Evolutionary conservation across 495 filamentous ascomycete genomes (phyloP), one percentile per base, ranked within the genome.

Genomic region (Xylaria longipes): DNA sequence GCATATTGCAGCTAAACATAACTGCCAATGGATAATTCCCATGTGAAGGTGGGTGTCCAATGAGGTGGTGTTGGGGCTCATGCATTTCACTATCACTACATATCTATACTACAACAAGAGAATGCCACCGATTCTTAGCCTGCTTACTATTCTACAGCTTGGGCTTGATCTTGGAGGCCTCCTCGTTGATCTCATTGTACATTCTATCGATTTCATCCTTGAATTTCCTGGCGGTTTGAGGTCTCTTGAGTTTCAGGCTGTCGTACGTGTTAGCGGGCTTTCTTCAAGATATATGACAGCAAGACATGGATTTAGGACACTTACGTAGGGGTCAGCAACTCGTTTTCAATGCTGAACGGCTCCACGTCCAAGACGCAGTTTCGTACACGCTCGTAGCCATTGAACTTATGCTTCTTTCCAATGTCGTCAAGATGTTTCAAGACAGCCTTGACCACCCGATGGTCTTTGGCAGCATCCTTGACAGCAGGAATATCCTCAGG

Each of bases 241-340:
- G 93, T 27, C 96, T 90, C 88, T 99, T 99, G 76, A 98, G 87
- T 83, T 99, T 99, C 61, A 99, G 83, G 58, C 95, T 98, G 64
- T 71, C 54, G 37, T 56, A 45, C 15, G 33, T 50, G 77, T 87
- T 78, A 87, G 83, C 74, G 78, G 79, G 43, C 54, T 17, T 12
- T 29, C 5, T 41, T 25, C 20, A 15, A 7, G 43, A 61, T n/a
- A 7, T 41, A 20, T 52, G 72, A 48, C 22, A 35, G 20, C 46
- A 25, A 2, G 29, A 31, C 46, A 7, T n/a, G 11, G 46, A 43
- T 37, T n/a, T 15, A 5, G 48, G 64, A 45, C 68, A 93, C 93
- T 89, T 87, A 98, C 95, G 96, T 99, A 17, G 96, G 96, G 20
- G 96, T 99, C 80, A 99, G 79, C 33, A 98, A 85, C 83, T 97